These are phyloP conservation scores for Pouteria glomerata DNA, from an alignment of 148 eudicot genomes.

Conservation along the genomic window DNA sequence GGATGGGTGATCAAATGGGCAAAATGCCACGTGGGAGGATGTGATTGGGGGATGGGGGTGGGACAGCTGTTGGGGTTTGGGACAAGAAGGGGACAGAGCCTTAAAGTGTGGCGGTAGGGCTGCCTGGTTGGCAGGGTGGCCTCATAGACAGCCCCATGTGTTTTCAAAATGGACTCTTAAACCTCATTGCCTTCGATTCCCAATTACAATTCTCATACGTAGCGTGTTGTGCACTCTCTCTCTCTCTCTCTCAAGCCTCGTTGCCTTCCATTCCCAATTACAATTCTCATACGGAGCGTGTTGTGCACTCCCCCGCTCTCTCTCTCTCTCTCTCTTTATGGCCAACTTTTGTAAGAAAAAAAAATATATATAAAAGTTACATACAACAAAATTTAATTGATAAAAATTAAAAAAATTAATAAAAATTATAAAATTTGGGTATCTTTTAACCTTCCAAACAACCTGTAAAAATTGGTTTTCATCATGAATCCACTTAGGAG, in stretches of 20 bases:
- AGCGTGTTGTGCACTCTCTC: neutral
- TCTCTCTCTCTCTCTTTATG: too few species aligned
- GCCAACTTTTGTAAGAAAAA: neutral
- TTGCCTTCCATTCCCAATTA: neutral
- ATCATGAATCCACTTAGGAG: too few species aligned
- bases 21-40: constrained; percentile 1
- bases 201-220: neutral
- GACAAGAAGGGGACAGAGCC: constrained; percentile 21
- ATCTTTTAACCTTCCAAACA: too few species aligned
- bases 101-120: constrained; percentile 23
- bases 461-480: too few species aligned
- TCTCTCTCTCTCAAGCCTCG: too few species aligned
- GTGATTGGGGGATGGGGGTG: neutral
- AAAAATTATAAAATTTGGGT: too few species aligned
- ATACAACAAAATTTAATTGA: too few species aligned
- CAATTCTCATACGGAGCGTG: neutral
- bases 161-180: constrained; percentile 18
- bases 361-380: neutral
- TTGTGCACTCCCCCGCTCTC: too few species aligned
- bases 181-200: too few species aligned
- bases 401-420: too few species aligned
- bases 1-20: neutral
- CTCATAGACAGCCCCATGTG: constrained; percentile 28
- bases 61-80: neutral
- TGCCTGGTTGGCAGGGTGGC: constrained; percentile 35